Percentiles rank a stretch among this genome's conserved stretches.
Evolutionary conservation across 371 early-diverging fungal species (phyloP).

Genomic region (Saksenaea oblongispora): DNA sequence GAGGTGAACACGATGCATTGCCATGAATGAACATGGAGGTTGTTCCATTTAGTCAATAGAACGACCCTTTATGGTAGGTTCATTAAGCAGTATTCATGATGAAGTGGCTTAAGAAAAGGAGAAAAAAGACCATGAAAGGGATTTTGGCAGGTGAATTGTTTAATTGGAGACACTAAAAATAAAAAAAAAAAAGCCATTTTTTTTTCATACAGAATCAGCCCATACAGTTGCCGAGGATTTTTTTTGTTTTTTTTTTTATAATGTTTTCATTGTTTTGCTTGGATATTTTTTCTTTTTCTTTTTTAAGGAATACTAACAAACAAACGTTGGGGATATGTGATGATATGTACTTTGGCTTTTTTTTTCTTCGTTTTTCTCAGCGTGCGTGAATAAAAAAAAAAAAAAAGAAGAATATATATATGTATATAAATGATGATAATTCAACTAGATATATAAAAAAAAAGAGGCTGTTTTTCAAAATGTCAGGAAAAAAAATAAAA

Average conservation of each 20-base stretch:
- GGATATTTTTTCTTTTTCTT: neutral
- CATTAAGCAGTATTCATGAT: no score
- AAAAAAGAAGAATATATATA: neutral
- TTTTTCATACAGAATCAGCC: no score
- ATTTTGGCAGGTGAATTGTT: no score
- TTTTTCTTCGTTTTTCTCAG: neutral
- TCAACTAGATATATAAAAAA: neutral
- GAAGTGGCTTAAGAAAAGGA: no score
- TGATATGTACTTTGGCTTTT: constrained; percentile 4
- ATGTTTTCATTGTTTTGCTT: neutral
- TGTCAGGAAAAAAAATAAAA: neutral
- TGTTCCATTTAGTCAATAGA: no score
- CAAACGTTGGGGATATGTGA: neutral
- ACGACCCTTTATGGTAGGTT: no score
- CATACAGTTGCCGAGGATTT: no score
- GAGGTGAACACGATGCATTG: no score
- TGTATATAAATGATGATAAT: constrained; percentile 1
- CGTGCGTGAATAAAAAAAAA: neutral
- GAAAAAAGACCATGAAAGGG: no score
- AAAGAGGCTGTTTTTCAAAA: neutral
- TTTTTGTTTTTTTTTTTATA: neutral
- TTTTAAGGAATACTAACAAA: neutral
- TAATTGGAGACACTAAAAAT: no score
- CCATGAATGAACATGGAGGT: no score
- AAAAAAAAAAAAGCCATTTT: no score